Evolutionary conservation across 768 basidiomycete genomes (phyloP).

Genomic region (Pleurotus djamor): DNA sequence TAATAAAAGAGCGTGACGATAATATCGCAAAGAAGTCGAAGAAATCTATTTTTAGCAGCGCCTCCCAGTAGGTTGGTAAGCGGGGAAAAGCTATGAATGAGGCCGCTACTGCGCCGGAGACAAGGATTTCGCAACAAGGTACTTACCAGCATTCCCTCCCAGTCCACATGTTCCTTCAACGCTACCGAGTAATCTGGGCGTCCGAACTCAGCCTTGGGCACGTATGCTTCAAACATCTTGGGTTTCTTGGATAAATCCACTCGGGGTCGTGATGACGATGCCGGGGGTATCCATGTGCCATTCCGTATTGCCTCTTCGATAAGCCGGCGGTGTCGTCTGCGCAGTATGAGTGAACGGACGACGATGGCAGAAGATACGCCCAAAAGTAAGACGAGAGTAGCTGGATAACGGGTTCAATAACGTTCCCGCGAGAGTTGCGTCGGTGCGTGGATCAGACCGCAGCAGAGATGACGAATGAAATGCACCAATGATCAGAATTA

Average conservation of each 20-base stretch:
- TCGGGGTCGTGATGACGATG: constrained; percentile 15
- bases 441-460: not conserved
- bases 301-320: constrained; percentile 65
- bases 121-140: not conserved
- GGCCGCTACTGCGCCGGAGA: too few relatives aligned
- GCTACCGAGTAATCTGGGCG: not conserved
- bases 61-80: not conserved
- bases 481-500: not conserved
- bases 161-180: constrained; percentile 11
- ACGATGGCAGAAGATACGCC: constrained; percentile 68
- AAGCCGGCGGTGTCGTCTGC: constrained; percentile 55
- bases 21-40: not conserved
- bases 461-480: constrained; percentile 9
- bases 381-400: constrained; percentile 67
- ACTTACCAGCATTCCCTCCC: constrained; percentile 25
- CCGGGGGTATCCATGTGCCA: constrained; percentile 55
- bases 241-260: constrained; percentile 47
- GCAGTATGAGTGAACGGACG: constrained; percentile 60
- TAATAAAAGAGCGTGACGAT: not conserved
- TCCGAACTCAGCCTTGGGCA: constrained; percentile 22
- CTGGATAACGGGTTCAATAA: constrained; percentile 23
- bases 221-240: constrained; percentile 42
- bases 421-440: not conserved
- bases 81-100: not conserved
- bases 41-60: not conserved